Evolutionary conservation across 345 rosid species (phyloP).

Genomic region (Physaria fendleri): DNA sequence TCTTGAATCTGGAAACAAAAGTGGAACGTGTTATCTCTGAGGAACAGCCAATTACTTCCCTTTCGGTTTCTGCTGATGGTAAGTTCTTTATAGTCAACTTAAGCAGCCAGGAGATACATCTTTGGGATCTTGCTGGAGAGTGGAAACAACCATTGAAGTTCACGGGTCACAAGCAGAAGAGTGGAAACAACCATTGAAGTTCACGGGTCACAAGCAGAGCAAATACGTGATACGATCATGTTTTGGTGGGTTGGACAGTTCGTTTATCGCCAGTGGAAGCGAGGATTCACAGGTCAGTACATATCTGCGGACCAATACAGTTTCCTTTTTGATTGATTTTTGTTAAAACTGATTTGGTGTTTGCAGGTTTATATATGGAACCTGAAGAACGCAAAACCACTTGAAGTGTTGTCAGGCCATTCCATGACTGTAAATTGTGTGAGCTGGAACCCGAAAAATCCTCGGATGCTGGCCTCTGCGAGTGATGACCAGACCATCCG

Average conservation of each 20-base stretch:
- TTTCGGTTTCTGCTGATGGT: constrained; percentile 58
- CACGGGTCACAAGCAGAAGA: too few relatives aligned
- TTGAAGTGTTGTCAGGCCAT: constrained; percentile 74
- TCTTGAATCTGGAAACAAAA: constrained; percentile 55
- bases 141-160: constrained; percentile 53
- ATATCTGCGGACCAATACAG: background rate
- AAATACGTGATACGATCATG: constrained; percentile 81
- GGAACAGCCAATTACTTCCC: constrained; percentile 57
- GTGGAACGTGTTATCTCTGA: constrained; percentile 57
- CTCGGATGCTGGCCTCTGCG: constrained; percentile 74
- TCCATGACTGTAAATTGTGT: constrained; percentile 77
- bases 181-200: too few relatives aligned
- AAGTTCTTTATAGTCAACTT: constrained; percentile 74
- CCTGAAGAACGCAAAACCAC: constrained; percentile 38
- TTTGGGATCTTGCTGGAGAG: constrained; percentile 80
- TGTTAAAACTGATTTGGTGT: constrained; percentile 1
- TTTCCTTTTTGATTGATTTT: background rate
- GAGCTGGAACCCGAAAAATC: constrained; percentile 78
- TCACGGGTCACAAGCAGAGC: constrained; percentile 56
- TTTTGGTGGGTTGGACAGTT: constrained; percentile 73
- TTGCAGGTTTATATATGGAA: constrained; percentile 85
- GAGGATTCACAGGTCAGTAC: constrained; percentile 70
- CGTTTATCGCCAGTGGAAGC: constrained; percentile 87
- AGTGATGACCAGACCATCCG: constrained; percentile 78
- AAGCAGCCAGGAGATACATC: constrained; percentile 80